phyloP scores from a whole-genome alignment of 371 early-diverging fungal species.

The Mortierella sp. region DNA sequence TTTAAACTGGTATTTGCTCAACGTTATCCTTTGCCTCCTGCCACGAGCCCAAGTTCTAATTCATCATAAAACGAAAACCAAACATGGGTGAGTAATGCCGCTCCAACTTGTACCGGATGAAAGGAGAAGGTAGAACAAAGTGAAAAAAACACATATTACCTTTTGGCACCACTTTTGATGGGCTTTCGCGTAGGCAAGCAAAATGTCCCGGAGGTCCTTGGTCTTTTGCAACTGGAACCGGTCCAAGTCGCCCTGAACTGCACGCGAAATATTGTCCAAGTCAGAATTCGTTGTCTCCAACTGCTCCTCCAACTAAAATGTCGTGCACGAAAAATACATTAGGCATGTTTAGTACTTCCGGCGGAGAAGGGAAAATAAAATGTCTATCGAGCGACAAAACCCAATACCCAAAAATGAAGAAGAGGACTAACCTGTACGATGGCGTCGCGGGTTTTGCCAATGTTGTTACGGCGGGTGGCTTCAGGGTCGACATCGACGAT shows the following conservation, averaged over 20 bases:
- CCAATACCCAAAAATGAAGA: no score
- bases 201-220: conserved; percentile 83
- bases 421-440: conserved; percentile 69
- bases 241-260: conserved; percentile 91
- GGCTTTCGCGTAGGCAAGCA: conserved; percentile 85
- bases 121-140: not conserved
- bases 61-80: not conserved
- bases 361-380: no score
- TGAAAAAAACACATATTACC: conserved; percentile 58
- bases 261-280: conserved; percentile 78
- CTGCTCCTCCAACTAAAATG: conserved; percentile 78
- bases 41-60: conserved; percentile 74
- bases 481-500: conserved; percentile 97
- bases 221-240: conserved; percentile 94
- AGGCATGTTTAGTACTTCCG: no score
- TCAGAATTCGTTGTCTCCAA: conserved; percentile 79
- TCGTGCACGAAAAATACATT: not conserved
- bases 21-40: conserved; percentile 73
- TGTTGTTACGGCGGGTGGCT: conserved; percentile 88
- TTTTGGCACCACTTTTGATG: conserved; percentile 88
- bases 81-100: not conserved
- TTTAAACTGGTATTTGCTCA: conserved; percentile 69
- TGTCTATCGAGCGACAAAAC: not conserved
- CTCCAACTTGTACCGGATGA: not conserved
- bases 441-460: conserved; percentile 90